Evolutionary conservation across 208 protist species (phyloP).

Genomic region (Wallacemonas sp.): DNA sequence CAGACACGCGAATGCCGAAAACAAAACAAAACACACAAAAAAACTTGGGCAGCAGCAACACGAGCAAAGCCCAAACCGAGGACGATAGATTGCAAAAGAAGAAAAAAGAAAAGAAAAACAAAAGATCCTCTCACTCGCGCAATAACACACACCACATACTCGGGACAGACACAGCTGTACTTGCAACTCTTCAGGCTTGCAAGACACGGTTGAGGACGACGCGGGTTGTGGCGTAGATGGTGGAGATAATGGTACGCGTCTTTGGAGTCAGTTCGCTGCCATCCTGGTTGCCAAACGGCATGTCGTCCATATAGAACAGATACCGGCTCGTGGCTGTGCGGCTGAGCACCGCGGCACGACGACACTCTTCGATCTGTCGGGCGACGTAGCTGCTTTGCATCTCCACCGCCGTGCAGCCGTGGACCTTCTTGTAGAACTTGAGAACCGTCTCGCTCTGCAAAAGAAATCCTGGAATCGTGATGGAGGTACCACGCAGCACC

Average conservation of each 20-base stretch:
- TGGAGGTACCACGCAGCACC: conserved; percentile 52
- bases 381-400: conserved; percentile 89
- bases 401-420: conserved; percentile 70
- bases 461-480: conserved; percentile 78
- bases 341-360: conserved; percentile 56
- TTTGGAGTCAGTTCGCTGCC: conserved; percentile 37
- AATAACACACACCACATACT: no score
- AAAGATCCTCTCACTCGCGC: no score
- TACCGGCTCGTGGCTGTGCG: conserved; percentile 56
- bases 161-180: no score
- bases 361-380: conserved; percentile 72
- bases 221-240: conserved; percentile 63
- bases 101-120: no score
- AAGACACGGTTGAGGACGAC: conserved; percentile 32
- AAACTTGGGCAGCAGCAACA: no score
- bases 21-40: no score
- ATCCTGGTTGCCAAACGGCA: conserved; percentile 74
- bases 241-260: conserved; percentile 59
- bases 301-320: conserved; percentile 82
- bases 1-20: no score
- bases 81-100: no score
- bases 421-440: conserved; percentile 80
- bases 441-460: conserved; percentile 73
- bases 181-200: not conserved
- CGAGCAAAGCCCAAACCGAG: no score